Percentiles rank a stretch among this genome's conserved stretches.
phyloP scores from a whole-genome alignment of 108 stramenopile species.

The Nannochloropsis granulata region DNA sequence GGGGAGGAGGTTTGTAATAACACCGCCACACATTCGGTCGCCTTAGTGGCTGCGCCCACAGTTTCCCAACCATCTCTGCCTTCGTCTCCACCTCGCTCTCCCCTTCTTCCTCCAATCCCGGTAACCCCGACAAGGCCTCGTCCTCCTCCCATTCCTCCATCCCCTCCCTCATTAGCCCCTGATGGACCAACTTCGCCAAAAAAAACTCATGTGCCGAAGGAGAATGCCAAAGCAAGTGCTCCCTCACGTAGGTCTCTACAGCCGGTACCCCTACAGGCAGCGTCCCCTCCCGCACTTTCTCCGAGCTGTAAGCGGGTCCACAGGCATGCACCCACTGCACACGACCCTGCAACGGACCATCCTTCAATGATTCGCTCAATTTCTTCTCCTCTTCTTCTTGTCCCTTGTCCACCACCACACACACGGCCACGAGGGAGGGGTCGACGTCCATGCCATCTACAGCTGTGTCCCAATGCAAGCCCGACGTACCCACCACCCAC shows the following conservation, averaged over 20 bases:
- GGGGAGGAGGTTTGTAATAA: neutral
- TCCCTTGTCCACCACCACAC: neutral
- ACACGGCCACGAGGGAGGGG: neutral
- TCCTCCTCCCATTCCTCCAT: neutral
- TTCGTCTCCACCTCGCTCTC: neutral
- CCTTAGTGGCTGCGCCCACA: neutral
- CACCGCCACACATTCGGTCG: neutral
- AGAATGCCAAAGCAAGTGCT: neutral
- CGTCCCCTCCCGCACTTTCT: neutral
- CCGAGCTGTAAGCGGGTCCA: neutral
- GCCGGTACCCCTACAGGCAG: neutral
- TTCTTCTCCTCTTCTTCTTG: neutral
- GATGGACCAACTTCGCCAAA: neutral
- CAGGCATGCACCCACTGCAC: neutral
- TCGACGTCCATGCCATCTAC: neutral
- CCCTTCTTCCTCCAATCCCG: neutral
- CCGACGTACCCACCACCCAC: neutral
- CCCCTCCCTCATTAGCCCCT: neutral
- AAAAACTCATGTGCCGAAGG: neutral
- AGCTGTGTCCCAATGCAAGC: neutral
- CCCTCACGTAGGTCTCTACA: neutral
- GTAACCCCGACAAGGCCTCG: neutral
- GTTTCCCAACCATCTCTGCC: neutral
- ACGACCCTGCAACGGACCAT: neutral
- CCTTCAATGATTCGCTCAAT: neutral